A percentile compares a stretch with the other conserved stretches of the same genome.
Conservation (phyloP, 2,329 filamentous ascomycete genomes). For the Fusarium sacchari region DNA sequence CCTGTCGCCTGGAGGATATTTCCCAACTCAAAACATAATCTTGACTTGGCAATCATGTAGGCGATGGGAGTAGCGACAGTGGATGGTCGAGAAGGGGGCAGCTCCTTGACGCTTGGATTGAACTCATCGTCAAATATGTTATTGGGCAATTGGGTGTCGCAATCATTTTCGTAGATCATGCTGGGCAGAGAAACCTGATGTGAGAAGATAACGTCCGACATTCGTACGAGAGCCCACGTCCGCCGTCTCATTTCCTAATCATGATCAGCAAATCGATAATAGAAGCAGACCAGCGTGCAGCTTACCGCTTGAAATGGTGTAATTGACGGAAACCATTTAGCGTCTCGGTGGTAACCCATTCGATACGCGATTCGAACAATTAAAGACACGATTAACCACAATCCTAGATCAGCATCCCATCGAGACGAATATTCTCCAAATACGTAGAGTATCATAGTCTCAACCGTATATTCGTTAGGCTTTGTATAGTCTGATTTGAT, state of each 20-base stretch:
- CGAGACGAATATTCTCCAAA: slow-evolving; percentile 79
- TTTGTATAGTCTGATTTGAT: slow-evolving; percentile 81
- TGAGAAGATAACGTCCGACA: slow-evolving; percentile 80
- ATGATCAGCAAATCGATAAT: slow-evolving; percentile 8
- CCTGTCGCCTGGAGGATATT: slow-evolving; percentile 75
- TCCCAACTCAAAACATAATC: slow-evolving; percentile 74
- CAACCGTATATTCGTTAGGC: slow-evolving; percentile 78
- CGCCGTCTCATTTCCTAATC: slow-evolving; percentile 74
- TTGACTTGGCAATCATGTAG: slow-evolving; percentile 81
- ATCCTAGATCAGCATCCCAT: slow-evolving; percentile 76
- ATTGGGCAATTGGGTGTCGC: slow-evolving; percentile 77
- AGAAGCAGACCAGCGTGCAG: not conserved
- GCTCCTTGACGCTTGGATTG: slow-evolving; percentile 70
- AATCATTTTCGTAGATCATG: slow-evolving; percentile 79
- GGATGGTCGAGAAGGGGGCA: slow-evolving; percentile 74
- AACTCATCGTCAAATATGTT: slow-evolving; percentile 88
- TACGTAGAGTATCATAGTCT: slow-evolving; percentile 79
- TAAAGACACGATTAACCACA: slow-evolving; percentile 67
- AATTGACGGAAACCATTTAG: slow-evolving; percentile 77
- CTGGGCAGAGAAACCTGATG: slow-evolving; percentile 73
- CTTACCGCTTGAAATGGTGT: slow-evolving; percentile 76
- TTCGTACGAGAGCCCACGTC: slow-evolving; percentile 76
- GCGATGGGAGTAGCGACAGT: slow-evolving; percentile 80
- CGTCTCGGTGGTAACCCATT: slow-evolving; percentile 83
- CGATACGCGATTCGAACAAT: slow-evolving; percentile 69